Evolutionary conservation across 192 early-diverging fungal species (phyloP), one percentile per base, ranked within the genome.

Genomic region (Podochytrium sp.): DNA sequence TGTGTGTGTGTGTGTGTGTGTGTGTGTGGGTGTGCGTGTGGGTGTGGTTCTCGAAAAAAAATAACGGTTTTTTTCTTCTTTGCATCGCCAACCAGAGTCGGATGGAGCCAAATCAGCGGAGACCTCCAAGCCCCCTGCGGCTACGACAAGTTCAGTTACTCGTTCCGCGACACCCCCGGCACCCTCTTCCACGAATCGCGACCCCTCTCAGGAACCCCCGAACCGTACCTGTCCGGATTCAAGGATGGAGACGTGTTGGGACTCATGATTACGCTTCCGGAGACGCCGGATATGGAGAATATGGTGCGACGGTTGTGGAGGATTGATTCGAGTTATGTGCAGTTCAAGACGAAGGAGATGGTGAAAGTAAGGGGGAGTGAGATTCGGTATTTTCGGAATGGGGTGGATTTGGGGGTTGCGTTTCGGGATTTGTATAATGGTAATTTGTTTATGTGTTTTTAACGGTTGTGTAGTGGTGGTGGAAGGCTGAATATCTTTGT

Each of bases 91-190:
- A n/a, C n/a, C 65, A 85, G 92, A 10, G 85, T 93, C 30, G 92
- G 92, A 2, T 93, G 88, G 88, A 87, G 88, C 18, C 90, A 91
- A 79, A 93, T 93, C 69, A 87, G 85, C 29, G 92, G 91, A 6
- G 89, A 91, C 62, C 78, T 92, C 23, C 90, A 93, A 50, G 92
- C 88, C 4, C 90, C 91, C 23, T 92, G 91, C 43, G 92, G 92
- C 0, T 90, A 83, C 61, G 92, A 93, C 69, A 79, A 82, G 61
- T 93, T 91, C 60, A 86, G 86, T 42, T 93, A 92, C 71, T 86
- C 86, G 50, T 86, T 84, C 75, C 86, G 92, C 47, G 86, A 85
- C 58, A 78, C 79, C 38, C 91, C 92, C 16, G 86, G 85, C 32
- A 89, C 91, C 0, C 81, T 90, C 5, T 93, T 93, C 73, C 91